Evolutionary conservation across 768 basidiomycete genomes (phyloP), one percentile per base, ranked within the genome.

Genomic region (Xerocomellus chrysenteron): DNA sequence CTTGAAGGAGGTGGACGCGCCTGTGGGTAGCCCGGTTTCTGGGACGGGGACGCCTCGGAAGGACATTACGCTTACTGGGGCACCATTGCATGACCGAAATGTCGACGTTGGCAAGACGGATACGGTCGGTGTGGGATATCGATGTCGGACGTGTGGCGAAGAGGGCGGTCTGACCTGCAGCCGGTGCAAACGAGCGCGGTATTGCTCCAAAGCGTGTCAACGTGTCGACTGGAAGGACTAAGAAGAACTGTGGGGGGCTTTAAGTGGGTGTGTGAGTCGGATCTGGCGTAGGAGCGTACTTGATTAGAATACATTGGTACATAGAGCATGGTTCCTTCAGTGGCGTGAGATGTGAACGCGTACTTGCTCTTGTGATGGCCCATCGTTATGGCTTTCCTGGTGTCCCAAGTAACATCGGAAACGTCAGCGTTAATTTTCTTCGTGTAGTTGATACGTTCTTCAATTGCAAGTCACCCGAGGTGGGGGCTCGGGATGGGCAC

Each of bases 171-270:
- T 78, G 32, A 50, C 60, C 46, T 62, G 52, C 42, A 21, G 80
- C 73, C 60, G 59, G 61, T 82, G 79, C 64, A 75, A 73, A 62
- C 28, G 63, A 48, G 66, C 57, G 11, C 65, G 65, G 12, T 81
- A 82, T 54, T 82, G 80, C 50, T 76, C 77, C n/a, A 53, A 59
- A 36, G 69, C 54, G 0, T 82, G 80, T 60, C 80, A 81, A 56
- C 56, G 19, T 13, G 12, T 43, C 4, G 61, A 59, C 11, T 63
- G 61, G 61, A 63, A 50, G 32, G 13, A 0, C 14, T 10, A 63
- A 58, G 13, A 46, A 46, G 40, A 21, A n/a, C 11, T 63, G 61
- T 46, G 5, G 6, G 7, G 40, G n/a, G 2, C 26, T 10, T 36
- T 17, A 32, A 33, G 28, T 13, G 13, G 6, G 42, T 2, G 16